A percentile compares a stretch with the other conserved stretches of the same genome.
Conservation (phyloP, 2,329 filamentous ascomycete species). For the Arthrobotrys pseudoclavata region DNA sequence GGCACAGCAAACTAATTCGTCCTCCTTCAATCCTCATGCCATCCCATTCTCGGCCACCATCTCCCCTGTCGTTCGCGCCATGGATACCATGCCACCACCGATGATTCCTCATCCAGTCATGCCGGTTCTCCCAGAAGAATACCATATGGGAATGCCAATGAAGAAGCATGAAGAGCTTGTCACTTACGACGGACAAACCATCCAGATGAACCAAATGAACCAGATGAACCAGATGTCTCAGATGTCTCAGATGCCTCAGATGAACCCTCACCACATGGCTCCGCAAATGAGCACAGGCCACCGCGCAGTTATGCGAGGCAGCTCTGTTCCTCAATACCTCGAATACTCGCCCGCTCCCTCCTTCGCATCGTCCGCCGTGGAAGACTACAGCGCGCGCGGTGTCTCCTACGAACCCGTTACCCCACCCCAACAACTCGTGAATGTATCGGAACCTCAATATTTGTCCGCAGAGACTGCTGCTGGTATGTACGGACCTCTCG, state of each 20-base stretch:
- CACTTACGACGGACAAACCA: constrained; percentile 57
- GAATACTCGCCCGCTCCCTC: constrained; percentile 98
- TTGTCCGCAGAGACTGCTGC: constrained; percentile 98
- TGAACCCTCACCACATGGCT: constrained; percentile 85
- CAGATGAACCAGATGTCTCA: constrained; percentile 75
- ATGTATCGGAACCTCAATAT: constrained; percentile 90
- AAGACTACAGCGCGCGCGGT: constrained; percentile 96
- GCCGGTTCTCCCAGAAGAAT: constrained; percentile 71
- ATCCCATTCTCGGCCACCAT: constrained; percentile 82
- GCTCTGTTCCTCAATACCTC: constrained; percentile 98
- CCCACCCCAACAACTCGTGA: constrained; percentile 88
- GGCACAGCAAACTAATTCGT: constrained; percentile 98
- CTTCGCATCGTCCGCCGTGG: constrained; percentile 98
- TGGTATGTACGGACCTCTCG: constrained; percentile 88
- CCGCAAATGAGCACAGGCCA: constrained; percentile 65
- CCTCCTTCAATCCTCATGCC: constrained; percentile 88
- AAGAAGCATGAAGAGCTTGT: constrained; percentile 57
- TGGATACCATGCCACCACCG: constrained; percentile 93
- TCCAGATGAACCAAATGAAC: constrained; percentile 69
- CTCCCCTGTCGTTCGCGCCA: constrained; percentile 88
- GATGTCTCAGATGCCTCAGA: constrained; percentile 91
- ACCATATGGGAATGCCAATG: constrained; percentile 52
- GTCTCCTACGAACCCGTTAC: constrained; percentile 98
- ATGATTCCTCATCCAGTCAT: constrained; percentile 76
- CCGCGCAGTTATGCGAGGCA: constrained; percentile 74